A percentile compares a stretch with the other conserved stretches of the same genome.
These are phyloP conservation scores for Leucaena leucocephala DNA, from an alignment of 306 rosid species.

Conservation along the genomic window DNA sequence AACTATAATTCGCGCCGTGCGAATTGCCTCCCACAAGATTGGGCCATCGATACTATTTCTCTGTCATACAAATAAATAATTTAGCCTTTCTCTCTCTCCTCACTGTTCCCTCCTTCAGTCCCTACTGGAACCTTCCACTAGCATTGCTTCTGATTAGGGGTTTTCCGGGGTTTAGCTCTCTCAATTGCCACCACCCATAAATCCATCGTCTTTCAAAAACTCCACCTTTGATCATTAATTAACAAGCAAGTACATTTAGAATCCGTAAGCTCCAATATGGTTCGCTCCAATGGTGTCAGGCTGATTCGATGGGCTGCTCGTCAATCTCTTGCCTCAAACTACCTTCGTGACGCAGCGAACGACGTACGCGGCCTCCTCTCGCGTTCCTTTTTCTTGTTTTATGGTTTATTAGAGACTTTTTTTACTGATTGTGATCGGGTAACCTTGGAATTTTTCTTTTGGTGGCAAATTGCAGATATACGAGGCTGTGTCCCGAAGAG, in stretches of 20 bases:
- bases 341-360: conserved; percentile 25
- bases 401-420: neutral
- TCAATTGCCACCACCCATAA: conserved; percentile 21
- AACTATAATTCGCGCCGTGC: no score
- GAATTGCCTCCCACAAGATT: neutral
- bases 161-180: conserved; percentile 60
- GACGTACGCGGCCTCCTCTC: conserved; percentile 35
- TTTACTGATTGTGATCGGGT: conserved; percentile 4
- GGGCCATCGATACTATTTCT: neutral
- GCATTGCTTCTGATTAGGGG: conserved; percentile 47
- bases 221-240: neutral
- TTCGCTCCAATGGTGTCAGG: conserved; percentile 66
- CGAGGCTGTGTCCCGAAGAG: conserved; percentile 47
- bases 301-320: conserved; percentile 59
- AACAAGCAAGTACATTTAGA: neutral
- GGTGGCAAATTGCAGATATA: conserved; percentile 44
- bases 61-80: neutral
- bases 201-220: conserved; percentile 2
- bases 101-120: neutral
- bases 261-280: conserved; percentile 50
- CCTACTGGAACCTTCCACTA: conserved; percentile 52
- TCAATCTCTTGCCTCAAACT: conserved; percentile 45
- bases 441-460: neutral
- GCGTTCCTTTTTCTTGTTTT: neutral
- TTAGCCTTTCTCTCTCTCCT: neutral